A percentile compares a stretch with the other conserved stretches of the same genome.
Evolutionary conservation across 2,329 filamentous ascomycete species (phyloP).

Genomic region (Keithomyces neogunnii): DNA sequence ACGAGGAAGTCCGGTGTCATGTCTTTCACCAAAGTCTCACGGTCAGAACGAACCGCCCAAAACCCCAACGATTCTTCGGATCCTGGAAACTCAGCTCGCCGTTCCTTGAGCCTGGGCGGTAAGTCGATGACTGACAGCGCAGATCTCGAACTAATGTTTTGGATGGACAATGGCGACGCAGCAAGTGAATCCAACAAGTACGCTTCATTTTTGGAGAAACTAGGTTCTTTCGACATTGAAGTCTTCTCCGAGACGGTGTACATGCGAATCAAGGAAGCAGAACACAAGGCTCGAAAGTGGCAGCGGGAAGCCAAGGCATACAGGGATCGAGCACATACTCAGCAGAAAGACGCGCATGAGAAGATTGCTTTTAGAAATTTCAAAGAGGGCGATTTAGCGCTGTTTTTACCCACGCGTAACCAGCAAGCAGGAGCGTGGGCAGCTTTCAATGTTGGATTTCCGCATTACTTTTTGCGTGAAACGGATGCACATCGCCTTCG

Average conservation of each 20-base stretch:
- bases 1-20: slow-evolving; percentile 65
- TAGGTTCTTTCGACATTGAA: slow-evolving; percentile 76
- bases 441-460: slow-evolving; percentile 94
- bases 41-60: slow-evolving; percentile 45
- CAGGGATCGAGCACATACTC: slow-evolving; percentile 72
- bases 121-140: slow-evolving; percentile 50
- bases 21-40: slow-evolving; percentile 63
- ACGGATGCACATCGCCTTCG: slow-evolving; percentile 80
- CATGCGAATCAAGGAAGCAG: slow-evolving; percentile 86
- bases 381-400: slow-evolving; percentile 88
- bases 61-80: slow-evolving; percentile 52
- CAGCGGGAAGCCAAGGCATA: slow-evolving; percentile 82
- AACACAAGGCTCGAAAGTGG: slow-evolving; percentile 87
- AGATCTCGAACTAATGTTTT: slow-evolving; percentile 70
- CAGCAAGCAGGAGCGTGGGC: slow-evolving; percentile 94
- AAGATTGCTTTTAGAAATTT: slow-evolving; percentile 96
- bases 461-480: slow-evolving; percentile 93
- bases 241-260: slow-evolving; percentile 76
- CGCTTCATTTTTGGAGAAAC: slow-evolving; percentile 60
- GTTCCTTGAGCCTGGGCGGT: slow-evolving; percentile 42
- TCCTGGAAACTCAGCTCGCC: slow-evolving; percentile 42
- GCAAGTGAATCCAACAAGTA: slow-evolving; percentile 67
- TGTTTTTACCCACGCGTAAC: slow-evolving; percentile 91
- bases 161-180: slow-evolving; percentile 63
- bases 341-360: slow-evolving; percentile 80